Evolutionary conservation across 371 early-diverging fungal species (phyloP).

Genomic region (Actinomortierella ambigua): DNA sequence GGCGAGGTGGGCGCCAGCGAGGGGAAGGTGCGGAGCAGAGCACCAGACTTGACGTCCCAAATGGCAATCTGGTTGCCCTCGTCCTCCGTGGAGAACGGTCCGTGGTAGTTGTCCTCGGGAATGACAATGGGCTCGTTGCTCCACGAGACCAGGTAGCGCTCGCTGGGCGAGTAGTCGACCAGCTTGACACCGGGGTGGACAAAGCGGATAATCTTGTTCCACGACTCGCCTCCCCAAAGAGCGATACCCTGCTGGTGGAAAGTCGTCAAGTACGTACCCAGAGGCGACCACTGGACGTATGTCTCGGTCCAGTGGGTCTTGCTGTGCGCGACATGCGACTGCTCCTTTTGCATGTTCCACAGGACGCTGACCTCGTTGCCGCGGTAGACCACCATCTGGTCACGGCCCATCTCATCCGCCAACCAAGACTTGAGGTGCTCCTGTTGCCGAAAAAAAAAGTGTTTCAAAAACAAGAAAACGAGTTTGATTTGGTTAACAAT

Average conservation of each 20-base stretch:
- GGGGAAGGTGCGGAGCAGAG: slow-evolving; percentile 88
- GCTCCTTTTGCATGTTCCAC: slow-evolving; percentile 90
- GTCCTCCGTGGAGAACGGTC: slow-evolving; percentile 76
- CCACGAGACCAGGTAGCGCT: slow-evolving; percentile 93
- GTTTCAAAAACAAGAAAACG: too few species aligned
- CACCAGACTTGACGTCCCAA: slow-evolving; percentile 92
- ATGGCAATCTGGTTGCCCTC: slow-evolving; percentile 81
- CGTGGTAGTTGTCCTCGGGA: slow-evolving; percentile 53
- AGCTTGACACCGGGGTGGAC: slow-evolving; percentile 90
- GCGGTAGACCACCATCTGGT: slow-evolving; percentile 91
- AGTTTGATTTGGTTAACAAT: too few species aligned
- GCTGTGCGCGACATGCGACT: slow-evolving; percentile 78
- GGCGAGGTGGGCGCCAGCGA: slow-evolving; percentile 49
- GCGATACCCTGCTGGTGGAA: slow-evolving; percentile 94
- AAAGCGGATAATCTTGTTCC: slow-evolving; percentile 90
- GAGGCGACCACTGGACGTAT: slow-evolving; percentile 94
- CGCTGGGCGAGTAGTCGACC: slow-evolving; percentile 94
- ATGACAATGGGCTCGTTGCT: slow-evolving; percentile 83
- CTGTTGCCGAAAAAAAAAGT: slow-evolving; percentile 26
- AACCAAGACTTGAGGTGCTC: slow-evolving; percentile 94
- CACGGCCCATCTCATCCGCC: slow-evolving; percentile 83
- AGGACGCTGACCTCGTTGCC: slow-evolving; percentile 83
- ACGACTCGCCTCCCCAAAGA: slow-evolving; percentile 96
- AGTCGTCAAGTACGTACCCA: slow-evolving; percentile 92
- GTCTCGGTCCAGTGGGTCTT: slow-evolving; percentile 92